Evolutionary conservation across 805 yeast genomes (phyloP), one percentile per base, ranked within the genome.

Genomic region (Pichia scutulata): DNA sequence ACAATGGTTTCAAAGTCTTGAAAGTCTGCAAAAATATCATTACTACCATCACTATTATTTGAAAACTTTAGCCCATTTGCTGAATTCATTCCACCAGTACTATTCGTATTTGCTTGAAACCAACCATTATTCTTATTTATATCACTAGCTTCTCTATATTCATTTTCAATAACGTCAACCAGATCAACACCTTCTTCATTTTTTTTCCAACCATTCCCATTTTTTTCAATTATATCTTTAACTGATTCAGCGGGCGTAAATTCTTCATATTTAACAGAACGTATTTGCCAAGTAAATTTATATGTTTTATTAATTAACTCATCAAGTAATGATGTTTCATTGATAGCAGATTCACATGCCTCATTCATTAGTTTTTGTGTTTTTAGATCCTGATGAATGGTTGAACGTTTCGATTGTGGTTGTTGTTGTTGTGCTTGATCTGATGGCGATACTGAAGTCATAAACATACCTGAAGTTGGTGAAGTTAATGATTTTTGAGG

Each of bases 221-320:
- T 85, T 41, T 56, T 52, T 26, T 77, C 74, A 51, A 87, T 76
- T 2, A 90, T 84, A 64, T 88, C 95, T 30, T 81, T 80, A 12
- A 89, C 74, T 54, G 90, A 79, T 51, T 82, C 86, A 46, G 76
- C 75, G 0, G 96, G 92, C 13, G 82, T 71, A 63, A 73, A 71
- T 68, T 86, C 78, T 9, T 62, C 62, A 47, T 66, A 67, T 8
- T 49, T 40, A 13, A 52, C 22, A 4, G 58, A 56, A 16, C 51
- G 51, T 39, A 57, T 43, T 68, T 64, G 50, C 70, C 70, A 61
- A 8, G 66, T 56, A 52, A 67, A 65, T 36, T 61, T 53, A 49
- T 58, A 64, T 1, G 70, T 60, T 41, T 61, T 61, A 47, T 61
- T 63, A 19, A 66, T 52, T 4, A 67, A 50, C 39, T 57, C 54